Conservation (phyloP, 83 land plant species). For the Thuja plicata region DNA sequence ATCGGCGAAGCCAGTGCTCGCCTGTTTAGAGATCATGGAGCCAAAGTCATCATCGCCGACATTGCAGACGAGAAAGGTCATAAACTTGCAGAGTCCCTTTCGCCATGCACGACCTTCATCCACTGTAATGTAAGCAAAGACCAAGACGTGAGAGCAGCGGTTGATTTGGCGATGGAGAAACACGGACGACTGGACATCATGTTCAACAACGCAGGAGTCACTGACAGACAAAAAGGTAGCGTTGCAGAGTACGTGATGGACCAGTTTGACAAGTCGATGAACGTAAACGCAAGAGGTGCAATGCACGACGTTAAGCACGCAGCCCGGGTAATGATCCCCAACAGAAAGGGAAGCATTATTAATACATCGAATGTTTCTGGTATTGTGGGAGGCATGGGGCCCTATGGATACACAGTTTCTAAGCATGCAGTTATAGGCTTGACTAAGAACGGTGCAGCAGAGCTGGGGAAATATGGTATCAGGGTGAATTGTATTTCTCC, state of each 20-base stretch:
- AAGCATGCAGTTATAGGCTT: too few relatives aligned
- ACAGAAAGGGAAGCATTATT: too few relatives aligned
- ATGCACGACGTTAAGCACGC: too few relatives aligned
- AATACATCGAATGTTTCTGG: too few relatives aligned
- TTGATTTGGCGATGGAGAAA: neutral
- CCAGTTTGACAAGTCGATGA: neutral
- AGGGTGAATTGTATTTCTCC: too few relatives aligned
- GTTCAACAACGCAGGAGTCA: neutral
- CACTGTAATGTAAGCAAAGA: neutral
- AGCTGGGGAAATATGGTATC: too few relatives aligned
- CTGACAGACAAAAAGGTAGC: neutral
- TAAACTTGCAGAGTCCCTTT: neutral
- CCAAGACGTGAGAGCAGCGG: neutral
- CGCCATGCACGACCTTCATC: neutral
- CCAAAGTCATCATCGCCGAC: neutral
- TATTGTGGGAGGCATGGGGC: too few relatives aligned
- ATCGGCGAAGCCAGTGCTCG: neutral
- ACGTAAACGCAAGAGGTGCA: neutral
- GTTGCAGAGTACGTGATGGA: neutral
- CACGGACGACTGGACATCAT: neutral
- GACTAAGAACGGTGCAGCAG: too few relatives aligned
- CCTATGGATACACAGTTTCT: too few relatives aligned
- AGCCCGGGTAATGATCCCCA: too few relatives aligned
- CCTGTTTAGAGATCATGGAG: neutral
- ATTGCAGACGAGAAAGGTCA: neutral